Base-by-base conservation (phyloP, 2,329 filamentous ascomycete genomes). In the Pseudovirgaria hyperparasitica region DNA sequence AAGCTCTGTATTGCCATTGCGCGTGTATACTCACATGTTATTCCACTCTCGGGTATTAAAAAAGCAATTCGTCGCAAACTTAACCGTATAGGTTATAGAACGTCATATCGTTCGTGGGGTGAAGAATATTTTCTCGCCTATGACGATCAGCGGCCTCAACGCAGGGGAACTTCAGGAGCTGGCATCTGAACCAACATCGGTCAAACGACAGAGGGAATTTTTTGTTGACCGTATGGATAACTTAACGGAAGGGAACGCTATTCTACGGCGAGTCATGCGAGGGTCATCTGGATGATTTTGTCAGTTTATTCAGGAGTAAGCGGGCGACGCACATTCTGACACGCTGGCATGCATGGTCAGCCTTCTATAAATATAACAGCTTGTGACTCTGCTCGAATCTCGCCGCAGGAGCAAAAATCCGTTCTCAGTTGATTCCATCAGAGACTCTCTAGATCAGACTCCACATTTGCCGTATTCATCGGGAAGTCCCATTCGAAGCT, bases 291-390 rank as follows among this genome's bases (percentile, higher is more conserved):
- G 9, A 10, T 26, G 20, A 26, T 31, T 25, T 24, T 9, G 72
- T 34, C 4, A 57, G 45, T 1, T 32, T 41, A 45, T 64, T 77
- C 42, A 37, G 75, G 77, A 0, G 67, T 63, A 16, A 79, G 46
- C 1, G 62, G 61, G 0, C 67, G 12, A 23, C 24, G 17, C 17
- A 28, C 15, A 28, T 28, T 15, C n/a, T n/a, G n/a, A n/a, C n/a
- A n/a, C n/a, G n/a, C n/a, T n/a, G n/a, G n/a, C n/a, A n/a, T n/a
- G n/a, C n/a, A n/a, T n/a, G n/a, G n/a, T n/a, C n/a, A n/a, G n/a
- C n/a, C n/a, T n/a, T n/a, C n/a, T n/a, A n/a, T n/a, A n/a, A n/a
- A n/a, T n/a, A n/a, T n/a, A n/a, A n/a, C n/a, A n/a, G n/a, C n/a
- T n/a, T n/a, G n/a, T n/a, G n/a, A n/a, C n/a, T n/a, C n/a, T n/a